Percentiles rank a stretch among this genome's conserved stretches.
Conservation (phyloP, 495 filamentous ascomycete species). For the Cercophora samala region DNA sequence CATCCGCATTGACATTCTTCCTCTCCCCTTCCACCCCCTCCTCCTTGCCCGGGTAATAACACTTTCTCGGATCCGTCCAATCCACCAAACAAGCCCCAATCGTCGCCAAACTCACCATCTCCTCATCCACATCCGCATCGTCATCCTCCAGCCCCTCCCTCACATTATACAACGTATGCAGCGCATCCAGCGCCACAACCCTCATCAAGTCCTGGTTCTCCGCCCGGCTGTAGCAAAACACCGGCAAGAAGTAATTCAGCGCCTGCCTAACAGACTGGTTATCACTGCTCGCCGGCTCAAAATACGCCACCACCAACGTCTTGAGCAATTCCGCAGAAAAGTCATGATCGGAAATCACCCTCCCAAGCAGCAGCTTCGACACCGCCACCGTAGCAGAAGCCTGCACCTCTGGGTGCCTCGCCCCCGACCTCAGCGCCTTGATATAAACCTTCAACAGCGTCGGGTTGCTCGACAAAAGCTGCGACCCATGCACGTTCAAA, state of each 20-base stretch:
- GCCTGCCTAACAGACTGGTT: slow-evolving; percentile 89
- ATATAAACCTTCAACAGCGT: slow-evolving; percentile 72
- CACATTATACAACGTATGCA: slow-evolving; percentile 63
- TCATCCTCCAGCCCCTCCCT: slow-evolving; percentile 71
- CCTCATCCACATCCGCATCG: slow-evolving; percentile 73
- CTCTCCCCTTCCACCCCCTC: slow-evolving; percentile 50
- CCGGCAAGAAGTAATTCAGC: slow-evolving; percentile 91
- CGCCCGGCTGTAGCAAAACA: slow-evolving; percentile 79
- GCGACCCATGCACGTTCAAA: slow-evolving; percentile 76
- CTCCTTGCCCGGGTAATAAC: slow-evolving; percentile 61
- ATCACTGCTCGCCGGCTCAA: slow-evolving; percentile 76
- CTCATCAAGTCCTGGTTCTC: slow-evolving; percentile 81
- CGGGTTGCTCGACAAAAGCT: slow-evolving; percentile 59
- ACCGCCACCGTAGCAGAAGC: slow-evolving; percentile 76
- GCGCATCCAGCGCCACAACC: slow-evolving; percentile 60
- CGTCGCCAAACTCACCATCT: slow-evolving; percentile 72
- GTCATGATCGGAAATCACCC: slow-evolving; percentile 56
- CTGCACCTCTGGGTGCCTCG: slow-evolving; percentile 68
- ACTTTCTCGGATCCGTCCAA: slow-evolving; percentile 93
- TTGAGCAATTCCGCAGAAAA: slow-evolving; percentile 68
- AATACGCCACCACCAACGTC: slow-evolving; percentile 79
- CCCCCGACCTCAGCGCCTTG: slow-evolving; percentile 67
- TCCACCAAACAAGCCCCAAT: slow-evolving; percentile 81
- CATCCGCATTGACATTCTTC: slow-evolving; percentile 59
- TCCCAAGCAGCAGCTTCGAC: slow-evolving; percentile 81